Evolutionary conservation across 2,329 filamentous ascomycete species (phyloP).

Genomic region (Fusarium mangiferae): DNA sequence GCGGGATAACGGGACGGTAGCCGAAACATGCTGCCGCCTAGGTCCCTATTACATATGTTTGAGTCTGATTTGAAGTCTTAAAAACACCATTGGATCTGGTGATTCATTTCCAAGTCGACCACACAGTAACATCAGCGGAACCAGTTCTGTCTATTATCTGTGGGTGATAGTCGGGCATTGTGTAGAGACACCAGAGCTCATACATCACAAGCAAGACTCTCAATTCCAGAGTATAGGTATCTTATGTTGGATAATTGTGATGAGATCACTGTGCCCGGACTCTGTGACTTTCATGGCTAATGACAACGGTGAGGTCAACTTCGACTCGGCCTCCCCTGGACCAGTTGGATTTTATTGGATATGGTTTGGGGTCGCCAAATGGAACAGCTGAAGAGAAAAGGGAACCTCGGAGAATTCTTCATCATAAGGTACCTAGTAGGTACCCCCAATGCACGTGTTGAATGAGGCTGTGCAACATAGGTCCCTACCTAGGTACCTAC

Average conservation of each 20-base stretch:
- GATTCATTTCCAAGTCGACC: neutral
- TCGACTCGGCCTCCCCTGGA: neutral
- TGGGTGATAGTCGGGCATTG: neutral
- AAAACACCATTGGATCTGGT: neutral
- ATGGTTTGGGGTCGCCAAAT: constrained; percentile 15
- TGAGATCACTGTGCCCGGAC: neutral
- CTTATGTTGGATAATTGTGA: neutral
- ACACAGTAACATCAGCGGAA: neutral
- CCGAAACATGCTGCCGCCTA: neutral
- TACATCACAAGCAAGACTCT: neutral
- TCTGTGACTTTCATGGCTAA: neutral
- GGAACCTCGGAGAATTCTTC: neutral
- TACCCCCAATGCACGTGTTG: neutral
- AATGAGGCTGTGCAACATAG: constrained; percentile 29
- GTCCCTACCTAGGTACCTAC: no score
- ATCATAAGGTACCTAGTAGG: neutral
- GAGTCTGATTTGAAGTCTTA: neutral
- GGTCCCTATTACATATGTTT: neutral
- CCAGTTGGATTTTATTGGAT: neutral
- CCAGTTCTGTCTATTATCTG: neutral
- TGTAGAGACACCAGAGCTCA: neutral
- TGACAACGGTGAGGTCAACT: neutral
- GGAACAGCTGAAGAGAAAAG: neutral
- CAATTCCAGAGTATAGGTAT: neutral
- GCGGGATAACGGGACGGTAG: constrained; percentile 3